These are phyloP conservation scores for Aspergillus sp. DNA, from an alignment of 2,329 filamentous ascomycete species.

Conservation along the genomic window DNA sequence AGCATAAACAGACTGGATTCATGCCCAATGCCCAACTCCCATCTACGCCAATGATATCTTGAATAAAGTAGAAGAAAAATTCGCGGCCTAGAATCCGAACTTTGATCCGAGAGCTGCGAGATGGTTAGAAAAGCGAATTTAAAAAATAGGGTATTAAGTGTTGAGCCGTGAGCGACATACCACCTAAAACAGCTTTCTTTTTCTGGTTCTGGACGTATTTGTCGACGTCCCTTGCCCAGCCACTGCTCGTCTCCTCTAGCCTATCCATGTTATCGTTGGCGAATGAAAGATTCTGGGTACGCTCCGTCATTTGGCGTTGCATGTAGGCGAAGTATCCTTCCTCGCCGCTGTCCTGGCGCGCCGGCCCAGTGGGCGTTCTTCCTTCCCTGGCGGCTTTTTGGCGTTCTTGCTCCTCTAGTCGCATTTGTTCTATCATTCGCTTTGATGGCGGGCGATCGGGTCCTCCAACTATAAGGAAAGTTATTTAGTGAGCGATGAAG, in stretches of 20 bases:
- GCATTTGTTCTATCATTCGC: slow-evolving; percentile 78
- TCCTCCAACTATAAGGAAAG: slow-evolving; percentile 63
- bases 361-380: slow-evolving; percentile 27
- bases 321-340: slow-evolving; percentile 75
- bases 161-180: slow-evolving; percentile 30
- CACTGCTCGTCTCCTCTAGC: slow-evolving; percentile 74
- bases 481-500: background rate
- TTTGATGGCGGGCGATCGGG: slow-evolving; percentile 85
- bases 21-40: background rate
- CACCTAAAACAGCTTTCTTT: slow-evolving; percentile 74
- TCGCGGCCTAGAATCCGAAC: slow-evolving; percentile 38
- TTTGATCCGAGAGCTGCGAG: slow-evolving; percentile 41
- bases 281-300: slow-evolving; percentile 81
- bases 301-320: slow-evolving; percentile 80
- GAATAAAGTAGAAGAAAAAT: background rate
- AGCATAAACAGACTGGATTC: background rate
- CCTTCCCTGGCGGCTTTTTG: slow-evolving; percentile 38
- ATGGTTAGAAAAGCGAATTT: slow-evolving; percentile 2
- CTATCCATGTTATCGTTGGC: slow-evolving; percentile 83
- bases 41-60: background rate
- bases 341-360: slow-evolving; percentile 49
- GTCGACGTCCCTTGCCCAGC: slow-evolving; percentile 82
- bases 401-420: slow-evolving; percentile 66
- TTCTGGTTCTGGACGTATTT: slow-evolving; percentile 89
- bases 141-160: background rate